These are phyloP conservation scores for Zychaea mexicana DNA, from an alignment of 371 early-diverging fungal species.

Conservation along the genomic window DNA sequence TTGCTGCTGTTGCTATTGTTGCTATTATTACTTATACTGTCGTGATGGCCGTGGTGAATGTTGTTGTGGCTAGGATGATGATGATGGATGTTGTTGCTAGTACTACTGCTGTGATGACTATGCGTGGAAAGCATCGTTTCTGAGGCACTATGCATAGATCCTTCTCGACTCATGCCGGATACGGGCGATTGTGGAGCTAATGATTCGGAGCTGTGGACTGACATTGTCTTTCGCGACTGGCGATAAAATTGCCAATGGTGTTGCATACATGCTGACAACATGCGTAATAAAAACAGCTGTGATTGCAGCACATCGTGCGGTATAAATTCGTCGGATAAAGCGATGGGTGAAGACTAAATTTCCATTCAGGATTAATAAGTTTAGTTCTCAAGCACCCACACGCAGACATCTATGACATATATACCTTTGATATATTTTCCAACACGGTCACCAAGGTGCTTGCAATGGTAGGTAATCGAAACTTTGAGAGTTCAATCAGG, in stretches of 20 bases:
- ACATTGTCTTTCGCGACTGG: constrained; percentile 21
- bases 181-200: not conserved
- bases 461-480: constrained; percentile 51
- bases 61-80: not conserved
- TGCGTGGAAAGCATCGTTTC: not conserved
- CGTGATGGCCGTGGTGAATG: not conserved
- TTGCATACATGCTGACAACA: constrained; percentile 74
- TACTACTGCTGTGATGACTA: not conserved
- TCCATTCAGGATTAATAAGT: not conserved
- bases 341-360: constrained; percentile 35
- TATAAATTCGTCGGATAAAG: constrained; percentile 47
- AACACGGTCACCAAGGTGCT: constrained; percentile 55
- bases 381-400: not conserved
- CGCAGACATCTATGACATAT: not conserved
- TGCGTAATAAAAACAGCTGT: constrained; percentile 71
- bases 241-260: constrained; percentile 71
- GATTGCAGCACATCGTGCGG: constrained; percentile 69
- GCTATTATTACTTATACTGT: not conserved
- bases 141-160: constrained; percentile 6
- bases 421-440: constrained; percentile 64
- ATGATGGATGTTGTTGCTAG: not conserved
- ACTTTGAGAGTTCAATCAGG: constrained; percentile 60
- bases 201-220: not conserved
- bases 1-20: not conserved
- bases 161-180: constrained; percentile 7